Percentiles rank a stretch among this genome's conserved stretches.
Evolutionary conservation across 805 yeast species (phyloP).

Genomic region (Brettanomyces custersianus): DNA sequence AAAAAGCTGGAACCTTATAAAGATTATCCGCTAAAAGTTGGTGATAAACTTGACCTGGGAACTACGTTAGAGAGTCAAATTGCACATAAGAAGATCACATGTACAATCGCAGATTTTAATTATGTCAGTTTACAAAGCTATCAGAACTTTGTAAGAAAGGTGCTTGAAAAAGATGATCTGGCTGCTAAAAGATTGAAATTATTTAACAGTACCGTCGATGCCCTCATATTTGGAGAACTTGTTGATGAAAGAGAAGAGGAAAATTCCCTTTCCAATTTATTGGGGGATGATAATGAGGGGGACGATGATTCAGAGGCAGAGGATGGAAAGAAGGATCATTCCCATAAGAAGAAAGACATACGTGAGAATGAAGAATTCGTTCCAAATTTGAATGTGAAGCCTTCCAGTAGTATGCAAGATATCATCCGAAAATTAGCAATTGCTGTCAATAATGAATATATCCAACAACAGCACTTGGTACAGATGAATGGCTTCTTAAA

Average conservation of each 20-base stretch:
- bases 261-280: conserved; percentile 16
- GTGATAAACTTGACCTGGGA: conserved; percentile 88
- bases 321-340: conserved; percentile 35
- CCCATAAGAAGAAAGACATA: too few species aligned
- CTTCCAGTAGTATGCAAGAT: conserved; percentile 44
- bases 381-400: conserved; percentile 50
- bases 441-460: conserved; percentile 47
- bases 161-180: conserved; percentile 19
- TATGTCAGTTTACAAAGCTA: conserved; percentile 36
- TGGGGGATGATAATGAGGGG: conserved; percentile 16
- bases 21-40: conserved; percentile 60
- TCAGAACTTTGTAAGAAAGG: conserved; percentile 15
- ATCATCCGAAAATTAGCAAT: conserved; percentile 46
- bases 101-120: conserved; percentile 67
- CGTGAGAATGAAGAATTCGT: conserved; percentile 30
- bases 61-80: conserved; percentile 68
- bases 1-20: conserved; percentile 53
- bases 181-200: conserved; percentile 21
- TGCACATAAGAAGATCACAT: conserved; percentile 80
- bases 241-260: conserved; percentile 23
- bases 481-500: conserved; percentile 47
- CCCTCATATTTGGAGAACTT: conserved; percentile 27
- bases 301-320: conserved; percentile 23
- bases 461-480: conserved; percentile 46
- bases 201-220: conserved; percentile 27